phyloP scores from a whole-genome alignment of 495 filamentous ascomycete species.

The Aspergillus bertholletiae region DNA sequence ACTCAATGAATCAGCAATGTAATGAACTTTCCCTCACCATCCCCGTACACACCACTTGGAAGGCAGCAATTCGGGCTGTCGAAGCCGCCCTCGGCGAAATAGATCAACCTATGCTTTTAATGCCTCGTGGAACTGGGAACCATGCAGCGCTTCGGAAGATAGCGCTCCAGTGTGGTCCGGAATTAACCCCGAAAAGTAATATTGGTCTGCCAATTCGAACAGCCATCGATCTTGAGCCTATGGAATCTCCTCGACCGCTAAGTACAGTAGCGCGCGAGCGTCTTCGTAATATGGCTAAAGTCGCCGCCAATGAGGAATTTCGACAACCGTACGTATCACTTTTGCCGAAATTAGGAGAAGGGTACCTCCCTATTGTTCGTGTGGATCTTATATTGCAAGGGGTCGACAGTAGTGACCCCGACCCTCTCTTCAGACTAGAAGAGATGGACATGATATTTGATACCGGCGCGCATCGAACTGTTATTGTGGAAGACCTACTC shows the following conservation, averaged over 20 bases:
- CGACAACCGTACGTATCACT: neutral
- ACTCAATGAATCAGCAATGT: constrained; percentile 5
- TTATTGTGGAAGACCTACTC: neutral
- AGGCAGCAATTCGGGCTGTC: constrained; percentile 8
- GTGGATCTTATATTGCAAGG: neutral
- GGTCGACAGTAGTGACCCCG: neutral
- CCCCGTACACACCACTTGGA: constrained; percentile 10
- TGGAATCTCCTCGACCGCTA: neutral
- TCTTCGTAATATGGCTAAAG: neutral
- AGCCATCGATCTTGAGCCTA: neutral
- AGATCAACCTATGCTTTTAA: constrained; percentile 9
- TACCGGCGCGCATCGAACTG: neutral
- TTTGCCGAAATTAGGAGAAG: neutral
- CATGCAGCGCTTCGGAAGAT: constrained; percentile 4
- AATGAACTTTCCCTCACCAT: constrained; percentile 14
- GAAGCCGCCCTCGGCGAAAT: constrained; percentile 5
- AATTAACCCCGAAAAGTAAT: neutral
- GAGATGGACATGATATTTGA: neutral
- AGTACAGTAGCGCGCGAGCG: neutral
- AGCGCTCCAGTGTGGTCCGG: constrained; percentile 2
- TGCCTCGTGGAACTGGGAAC: constrained; percentile 6
- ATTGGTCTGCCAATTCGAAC: neutral
- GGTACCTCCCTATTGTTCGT: neutral
- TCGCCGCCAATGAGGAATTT: neutral
- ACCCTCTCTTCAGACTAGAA: neutral